These are phyloP conservation scores for Arabis hirsuta DNA, from an alignment of 345 rosid genomes.

Conservation along the genomic window DNA sequence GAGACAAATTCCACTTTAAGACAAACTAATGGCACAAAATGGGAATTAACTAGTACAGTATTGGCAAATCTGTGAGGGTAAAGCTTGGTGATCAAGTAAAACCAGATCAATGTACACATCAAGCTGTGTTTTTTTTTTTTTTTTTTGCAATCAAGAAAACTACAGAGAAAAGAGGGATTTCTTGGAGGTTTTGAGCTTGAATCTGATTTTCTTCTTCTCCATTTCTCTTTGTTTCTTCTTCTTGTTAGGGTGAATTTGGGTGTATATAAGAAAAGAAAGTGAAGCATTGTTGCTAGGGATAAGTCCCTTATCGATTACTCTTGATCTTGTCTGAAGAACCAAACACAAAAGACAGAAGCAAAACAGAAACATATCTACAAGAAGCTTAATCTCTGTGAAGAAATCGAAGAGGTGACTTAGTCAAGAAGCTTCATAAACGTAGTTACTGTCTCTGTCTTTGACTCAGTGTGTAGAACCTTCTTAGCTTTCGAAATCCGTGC, in stretches of 20 bases:
- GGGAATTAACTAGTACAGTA: neutral
- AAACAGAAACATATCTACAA: neutral
- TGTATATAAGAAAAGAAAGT: neutral
- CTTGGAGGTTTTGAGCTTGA: neutral
- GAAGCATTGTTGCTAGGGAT: neutral
- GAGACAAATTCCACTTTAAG: neutral
- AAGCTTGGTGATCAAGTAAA: neutral
- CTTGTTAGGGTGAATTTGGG: neutral
- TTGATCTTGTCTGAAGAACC: neutral
- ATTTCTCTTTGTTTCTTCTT: constrained; percentile 1
- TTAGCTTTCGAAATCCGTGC: constrained; percentile 15
- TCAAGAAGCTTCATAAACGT: neutral
- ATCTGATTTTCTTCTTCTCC: neutral
- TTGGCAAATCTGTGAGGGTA: neutral
- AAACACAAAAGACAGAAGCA: neutral
- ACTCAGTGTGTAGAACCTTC: constrained; percentile 17
- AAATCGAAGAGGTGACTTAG: constrained; percentile 15
- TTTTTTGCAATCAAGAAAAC: too few species aligned
- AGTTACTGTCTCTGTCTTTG: too few species aligned
- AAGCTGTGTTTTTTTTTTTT: too few species aligned
- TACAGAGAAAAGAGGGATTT: neutral
- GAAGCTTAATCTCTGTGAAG: neutral
- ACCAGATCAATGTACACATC: too few species aligned
- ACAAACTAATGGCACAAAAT: constrained; percentile 10
- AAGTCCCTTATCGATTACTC: too few species aligned